phyloP scores from a whole-genome alignment of 805 yeast genomes.

The Torulaspora maleeae region DNA sequence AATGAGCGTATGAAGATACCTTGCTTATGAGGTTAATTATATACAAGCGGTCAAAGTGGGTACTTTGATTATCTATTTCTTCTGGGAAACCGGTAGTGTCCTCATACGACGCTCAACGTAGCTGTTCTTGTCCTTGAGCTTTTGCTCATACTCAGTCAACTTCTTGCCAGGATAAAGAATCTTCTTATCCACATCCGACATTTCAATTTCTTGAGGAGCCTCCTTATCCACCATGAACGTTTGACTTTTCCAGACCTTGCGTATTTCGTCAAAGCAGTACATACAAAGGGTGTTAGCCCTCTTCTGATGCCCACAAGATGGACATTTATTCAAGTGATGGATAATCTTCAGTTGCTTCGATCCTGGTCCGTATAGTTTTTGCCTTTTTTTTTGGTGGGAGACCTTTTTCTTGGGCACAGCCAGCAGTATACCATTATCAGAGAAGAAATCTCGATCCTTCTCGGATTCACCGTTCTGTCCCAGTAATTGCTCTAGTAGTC shows the following conservation, averaged over 20 bases:
- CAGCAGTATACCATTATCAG: constrained; percentile 65
- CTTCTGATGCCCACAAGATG: constrained; percentile 91
- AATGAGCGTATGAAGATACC: background rate
- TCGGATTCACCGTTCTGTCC: constrained; percentile 2
- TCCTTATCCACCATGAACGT: constrained; percentile 25
- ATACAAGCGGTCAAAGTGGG: background rate
- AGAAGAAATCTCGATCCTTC: constrained; percentile 36
- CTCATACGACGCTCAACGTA: constrained; percentile 53
- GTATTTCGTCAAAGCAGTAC: constrained; percentile 84
- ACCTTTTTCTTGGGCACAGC: constrained; percentile 96
- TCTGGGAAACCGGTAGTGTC: constrained; percentile 48
- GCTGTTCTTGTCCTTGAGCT: constrained; percentile 48
- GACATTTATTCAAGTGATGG: constrained; percentile 80
- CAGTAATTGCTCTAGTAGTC: constrained; percentile 7
- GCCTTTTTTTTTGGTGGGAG: constrained; percentile 81
- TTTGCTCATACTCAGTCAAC: constrained; percentile 42
- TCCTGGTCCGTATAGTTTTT: constrained; percentile 76
- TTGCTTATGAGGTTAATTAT: background rate
- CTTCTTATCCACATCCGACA: constrained; percentile 56
- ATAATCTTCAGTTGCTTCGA: constrained; percentile 73
- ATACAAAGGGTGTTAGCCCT: constrained; percentile 87
- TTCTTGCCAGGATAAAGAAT: constrained; percentile 72
- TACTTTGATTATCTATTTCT: constrained; percentile 8
- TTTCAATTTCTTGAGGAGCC: constrained; percentile 33
- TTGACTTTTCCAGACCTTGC: constrained; percentile 58